phyloP scores from a whole-genome alignment of 305 asterid species.

The Salvia sclarea region DNA sequence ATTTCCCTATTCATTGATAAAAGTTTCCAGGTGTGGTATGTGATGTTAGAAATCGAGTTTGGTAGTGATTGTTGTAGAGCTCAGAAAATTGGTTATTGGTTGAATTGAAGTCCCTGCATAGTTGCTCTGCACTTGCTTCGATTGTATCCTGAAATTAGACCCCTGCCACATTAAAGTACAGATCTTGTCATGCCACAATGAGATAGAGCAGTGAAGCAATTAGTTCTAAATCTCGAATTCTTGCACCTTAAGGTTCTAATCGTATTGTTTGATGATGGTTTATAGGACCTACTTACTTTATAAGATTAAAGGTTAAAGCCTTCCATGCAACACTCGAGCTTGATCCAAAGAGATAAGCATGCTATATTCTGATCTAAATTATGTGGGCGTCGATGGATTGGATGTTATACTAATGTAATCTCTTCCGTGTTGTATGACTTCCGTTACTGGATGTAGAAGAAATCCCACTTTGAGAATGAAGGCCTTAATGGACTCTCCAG shows the following conservation, averaged over 20 bases:
- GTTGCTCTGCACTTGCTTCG: constrained; percentile 23
- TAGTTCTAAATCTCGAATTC: constrained; percentile 13
- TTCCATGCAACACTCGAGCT: constrained; percentile 50
- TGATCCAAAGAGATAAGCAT: constrained; percentile 59
- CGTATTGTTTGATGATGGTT: constrained; percentile 39
- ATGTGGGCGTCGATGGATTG: constrained; percentile 1
- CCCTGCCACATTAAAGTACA: constrained; percentile 1
- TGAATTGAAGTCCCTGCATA: constrained; percentile 7
- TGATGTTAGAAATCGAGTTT: constrained; percentile 2
- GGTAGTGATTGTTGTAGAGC: constrained; percentile 5
- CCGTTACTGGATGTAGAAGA: constrained; percentile 38
- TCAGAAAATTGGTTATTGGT: constrained; percentile 2
- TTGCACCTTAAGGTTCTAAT: constrained; percentile 38
- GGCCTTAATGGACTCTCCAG: constrained; percentile 54
- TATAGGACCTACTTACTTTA: constrained; percentile 53
- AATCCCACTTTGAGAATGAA: constrained; percentile 50
- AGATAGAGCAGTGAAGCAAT: constrained; percentile 24
- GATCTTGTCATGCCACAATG: constrained; percentile 17
- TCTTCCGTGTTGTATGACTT: constrained; percentile 31
- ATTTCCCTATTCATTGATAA: constrained; percentile 1
- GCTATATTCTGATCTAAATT: constrained; percentile 32
- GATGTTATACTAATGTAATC: constrained; percentile 25
- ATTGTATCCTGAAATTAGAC: constrained; percentile 24
- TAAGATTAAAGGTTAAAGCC: constrained; percentile 55
- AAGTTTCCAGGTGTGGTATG: background rate